phyloP scores from a whole-genome alignment of 2,329 filamentous ascomycete genomes.

The Phyllachora maydis region DNA sequence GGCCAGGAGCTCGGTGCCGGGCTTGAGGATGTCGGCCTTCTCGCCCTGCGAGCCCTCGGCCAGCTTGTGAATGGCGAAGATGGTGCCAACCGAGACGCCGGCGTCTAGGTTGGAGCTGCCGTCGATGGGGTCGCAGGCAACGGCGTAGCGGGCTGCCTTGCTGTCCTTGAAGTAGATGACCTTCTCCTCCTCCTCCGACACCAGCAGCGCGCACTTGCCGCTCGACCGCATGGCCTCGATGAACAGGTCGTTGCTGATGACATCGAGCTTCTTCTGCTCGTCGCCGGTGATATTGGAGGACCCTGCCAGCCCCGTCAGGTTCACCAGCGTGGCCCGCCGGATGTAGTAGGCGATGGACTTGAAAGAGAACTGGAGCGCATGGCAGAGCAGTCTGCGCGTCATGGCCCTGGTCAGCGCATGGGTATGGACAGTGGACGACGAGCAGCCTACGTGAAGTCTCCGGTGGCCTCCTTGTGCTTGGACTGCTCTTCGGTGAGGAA shows the following conservation, averaged over 20 bases:
- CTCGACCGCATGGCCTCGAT: constrained; percentile 87
- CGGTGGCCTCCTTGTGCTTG: constrained; percentile 85
- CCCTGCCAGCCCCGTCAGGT: constrained; percentile 84
- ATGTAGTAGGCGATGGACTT: constrained; percentile 99
- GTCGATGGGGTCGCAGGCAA: constrained; percentile 95
- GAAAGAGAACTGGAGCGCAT: constrained; percentile 97
- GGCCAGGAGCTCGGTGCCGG: constrained; percentile 79
- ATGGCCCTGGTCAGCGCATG: constrained; percentile 1
- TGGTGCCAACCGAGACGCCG: constrained; percentile 92
- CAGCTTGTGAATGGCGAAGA: constrained; percentile 87
- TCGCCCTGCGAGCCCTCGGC: constrained; percentile 53
- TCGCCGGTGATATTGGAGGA: constrained; percentile 91
- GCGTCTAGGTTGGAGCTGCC: constrained; percentile 95
- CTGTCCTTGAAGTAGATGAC: constrained; percentile 70
- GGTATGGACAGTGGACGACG: constrained; percentile 1
- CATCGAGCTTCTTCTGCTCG: constrained; percentile 98
- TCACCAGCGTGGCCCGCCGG: constrained; percentile 82
- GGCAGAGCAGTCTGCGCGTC: constrained; percentile 60
- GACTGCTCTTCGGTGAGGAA: constrained; percentile 92
- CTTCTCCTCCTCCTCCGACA: constrained; percentile 97
- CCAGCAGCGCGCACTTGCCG: constrained; percentile 72
- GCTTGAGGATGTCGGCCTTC: constrained; percentile 71
- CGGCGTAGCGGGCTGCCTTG: constrained; percentile 66
- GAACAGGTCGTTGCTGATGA: constrained; percentile 97
- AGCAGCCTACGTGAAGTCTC: constrained; percentile 82